Percentiles rank a stretch among this genome's conserved stretches.
phyloP scores from a whole-genome alignment of 2,329 filamentous ascomycete genomes.

The Fusarium goolgardi region DNA sequence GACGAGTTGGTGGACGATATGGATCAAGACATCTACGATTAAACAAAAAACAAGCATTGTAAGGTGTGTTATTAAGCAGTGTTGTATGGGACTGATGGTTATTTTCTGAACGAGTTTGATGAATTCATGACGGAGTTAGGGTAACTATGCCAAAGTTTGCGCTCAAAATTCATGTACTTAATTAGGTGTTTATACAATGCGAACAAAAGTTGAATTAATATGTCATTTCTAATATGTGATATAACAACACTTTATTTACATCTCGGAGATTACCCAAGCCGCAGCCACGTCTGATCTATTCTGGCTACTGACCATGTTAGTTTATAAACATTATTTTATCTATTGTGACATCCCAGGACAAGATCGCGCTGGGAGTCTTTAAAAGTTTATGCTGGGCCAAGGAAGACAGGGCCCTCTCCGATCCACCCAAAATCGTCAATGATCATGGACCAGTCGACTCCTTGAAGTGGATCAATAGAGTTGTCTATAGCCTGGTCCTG shows the following conservation, averaged over 20 bases:
- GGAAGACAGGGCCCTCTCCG: conserved; percentile 48
- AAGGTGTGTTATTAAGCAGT: background rate
- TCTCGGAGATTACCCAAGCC: background rate
- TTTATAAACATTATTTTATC: background rate
- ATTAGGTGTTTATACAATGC: conserved; percentile 9
- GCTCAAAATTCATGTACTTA: conserved; percentile 28
- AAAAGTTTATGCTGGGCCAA: conserved; percentile 45
- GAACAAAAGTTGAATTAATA: conserved; percentile 12
- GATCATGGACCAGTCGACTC: conserved; percentile 63
- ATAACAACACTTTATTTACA: background rate
- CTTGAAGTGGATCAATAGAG: conserved; percentile 54
- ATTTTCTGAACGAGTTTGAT: conserved; percentile 25
- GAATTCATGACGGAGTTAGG: conserved; percentile 37
- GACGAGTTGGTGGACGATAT: conserved; percentile 74
- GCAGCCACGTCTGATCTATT: background rate
- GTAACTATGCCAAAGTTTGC: conserved; percentile 7
- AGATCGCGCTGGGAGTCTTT: no score
- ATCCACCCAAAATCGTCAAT: conserved; percentile 64
- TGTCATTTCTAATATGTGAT: background rate
- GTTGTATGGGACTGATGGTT: conserved; percentile 11
- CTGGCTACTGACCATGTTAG: background rate
- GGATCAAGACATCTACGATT: conserved; percentile 68
- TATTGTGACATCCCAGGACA: background rate
- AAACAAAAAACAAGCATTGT: conserved; percentile 26
- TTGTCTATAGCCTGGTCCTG: conserved; percentile 38